These are phyloP conservation scores for Candida insectorum DNA, from an alignment of 805 yeast genomes.

Conservation along the genomic window DNA sequence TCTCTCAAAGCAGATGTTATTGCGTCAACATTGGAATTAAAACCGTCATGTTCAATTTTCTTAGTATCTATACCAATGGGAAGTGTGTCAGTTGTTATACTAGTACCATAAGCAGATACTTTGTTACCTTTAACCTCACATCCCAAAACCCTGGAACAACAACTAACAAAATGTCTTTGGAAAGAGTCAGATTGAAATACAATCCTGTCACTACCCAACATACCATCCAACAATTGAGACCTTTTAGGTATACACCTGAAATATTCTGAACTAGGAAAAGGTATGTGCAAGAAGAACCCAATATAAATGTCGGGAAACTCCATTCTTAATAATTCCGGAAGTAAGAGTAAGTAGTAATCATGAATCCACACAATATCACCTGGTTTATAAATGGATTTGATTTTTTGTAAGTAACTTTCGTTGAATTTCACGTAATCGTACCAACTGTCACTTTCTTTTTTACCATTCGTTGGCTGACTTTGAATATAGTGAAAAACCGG, in stretches of 20 bases:
- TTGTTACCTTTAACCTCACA: slow-evolving; percentile 60
- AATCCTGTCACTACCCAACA: slow-evolving; percentile 84
- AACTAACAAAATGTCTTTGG: slow-evolving; percentile 85
- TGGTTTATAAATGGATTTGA: slow-evolving; percentile 67
- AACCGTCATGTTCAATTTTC: slow-evolving; percentile 63
- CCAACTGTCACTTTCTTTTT: slow-evolving; percentile 71
- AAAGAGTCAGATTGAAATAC: slow-evolving; percentile 86
- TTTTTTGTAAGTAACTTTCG: slow-evolving; percentile 82
- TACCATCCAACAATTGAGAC: slow-evolving; percentile 78
- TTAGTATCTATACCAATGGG: slow-evolving; percentile 89
- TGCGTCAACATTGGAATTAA: slow-evolving; percentile 46
- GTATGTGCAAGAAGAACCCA: slow-evolving; percentile 80
- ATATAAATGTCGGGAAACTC: slow-evolving; percentile 68
- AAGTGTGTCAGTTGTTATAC: slow-evolving; percentile 66
- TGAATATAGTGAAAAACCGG: slow-evolving; percentile 93
- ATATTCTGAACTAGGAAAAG: slow-evolving; percentile 95
- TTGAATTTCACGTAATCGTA: slow-evolving; percentile 86
- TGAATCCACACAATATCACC: slow-evolving; percentile 95
- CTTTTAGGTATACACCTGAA: slow-evolving; percentile 87
- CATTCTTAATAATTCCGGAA: slow-evolving; percentile 83
- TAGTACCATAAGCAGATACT: slow-evolving; percentile 73
- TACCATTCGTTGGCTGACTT: slow-evolving; percentile 66
- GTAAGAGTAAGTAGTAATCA: slow-evolving; percentile 76
- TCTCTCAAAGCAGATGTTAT: slow-evolving; percentile 64
- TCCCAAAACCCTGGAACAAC: slow-evolving; percentile 85